phyloP scores from a whole-genome alignment of 2,329 filamentous ascomycete genomes.

The Sarocladium kiliense region DNA sequence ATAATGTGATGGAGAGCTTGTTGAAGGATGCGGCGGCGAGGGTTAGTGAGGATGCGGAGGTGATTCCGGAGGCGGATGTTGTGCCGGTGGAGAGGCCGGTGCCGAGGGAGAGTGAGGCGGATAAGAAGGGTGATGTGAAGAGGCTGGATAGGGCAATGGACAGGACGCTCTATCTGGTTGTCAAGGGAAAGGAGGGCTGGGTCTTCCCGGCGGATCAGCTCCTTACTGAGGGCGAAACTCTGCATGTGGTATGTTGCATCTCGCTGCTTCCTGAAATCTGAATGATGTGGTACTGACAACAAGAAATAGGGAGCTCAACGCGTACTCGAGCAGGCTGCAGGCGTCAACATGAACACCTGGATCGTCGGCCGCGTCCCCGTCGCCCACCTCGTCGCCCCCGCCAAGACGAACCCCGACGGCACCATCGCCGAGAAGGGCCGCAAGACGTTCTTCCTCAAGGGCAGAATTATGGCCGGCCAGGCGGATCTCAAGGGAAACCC shows the following conservation, averaged over 20 bases:
- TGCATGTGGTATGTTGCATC: slow-evolving; percentile 67
- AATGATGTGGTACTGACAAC: background rate
- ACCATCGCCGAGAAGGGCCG: slow-evolving; percentile 50
- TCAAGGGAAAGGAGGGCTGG: slow-evolving; percentile 74
- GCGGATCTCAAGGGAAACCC: slow-evolving; percentile 69
- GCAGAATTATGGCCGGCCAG: slow-evolving; percentile 94
- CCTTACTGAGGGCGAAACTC: slow-evolving; percentile 58
- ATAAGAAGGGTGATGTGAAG: slow-evolving; percentile 65
- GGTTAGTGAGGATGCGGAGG: slow-evolving; percentile 55
- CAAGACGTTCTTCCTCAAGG: slow-evolving; percentile 96
- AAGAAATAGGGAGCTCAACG: slow-evolving; percentile 68
- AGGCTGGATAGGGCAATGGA: slow-evolving; percentile 77
- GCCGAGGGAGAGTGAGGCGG: slow-evolving; percentile 71
- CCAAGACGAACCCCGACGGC: slow-evolving; percentile 34
- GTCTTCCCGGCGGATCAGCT: slow-evolving; percentile 73
- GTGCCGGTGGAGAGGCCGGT: slow-evolving; percentile 66
- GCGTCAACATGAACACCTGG: slow-evolving; percentile 98
- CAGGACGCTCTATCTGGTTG: slow-evolving; percentile 80
- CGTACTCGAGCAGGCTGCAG: slow-evolving; percentile 70
- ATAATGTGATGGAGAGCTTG: slow-evolving; percentile 61
- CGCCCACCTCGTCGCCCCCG: slow-evolving; percentile 64
- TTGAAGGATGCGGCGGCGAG: slow-evolving; percentile 69
- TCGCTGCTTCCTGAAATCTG: background rate
- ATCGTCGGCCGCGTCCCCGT: slow-evolving; percentile 87
- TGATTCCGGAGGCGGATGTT: slow-evolving; percentile 52